These are phyloP conservation scores for Jatropha podagrica DNA, from an alignment of 441 rosid species.

Conservation along the genomic window DNA sequence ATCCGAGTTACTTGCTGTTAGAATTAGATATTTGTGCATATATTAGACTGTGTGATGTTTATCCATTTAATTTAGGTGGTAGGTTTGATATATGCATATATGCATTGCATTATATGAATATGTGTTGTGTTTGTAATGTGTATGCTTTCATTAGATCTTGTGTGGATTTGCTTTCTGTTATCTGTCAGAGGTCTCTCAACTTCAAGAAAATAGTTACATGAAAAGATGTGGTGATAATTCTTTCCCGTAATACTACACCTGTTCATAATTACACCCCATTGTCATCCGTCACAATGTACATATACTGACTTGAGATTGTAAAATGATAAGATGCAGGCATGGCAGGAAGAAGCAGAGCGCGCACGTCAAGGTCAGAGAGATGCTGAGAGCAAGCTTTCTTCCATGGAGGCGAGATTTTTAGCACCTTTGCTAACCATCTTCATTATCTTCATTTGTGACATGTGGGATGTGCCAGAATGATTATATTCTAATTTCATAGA, in stretches of 20 bases:
- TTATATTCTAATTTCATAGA: conserved; percentile 12
- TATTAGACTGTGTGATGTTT: not conserved
- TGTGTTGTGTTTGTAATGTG: not conserved
- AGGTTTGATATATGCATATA: not conserved
- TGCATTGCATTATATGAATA: not conserved
- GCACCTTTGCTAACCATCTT: conserved; percentile 20
- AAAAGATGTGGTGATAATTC: conserved; percentile 4
- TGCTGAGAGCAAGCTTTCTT: conserved; percentile 91
- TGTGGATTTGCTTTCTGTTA: conserved; percentile 8
- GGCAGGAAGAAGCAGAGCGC: conserved; percentile 96
- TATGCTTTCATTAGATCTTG: not conserved
- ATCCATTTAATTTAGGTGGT: not conserved
- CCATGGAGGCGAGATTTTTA: conserved; percentile 64
- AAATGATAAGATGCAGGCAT: conserved; percentile 75
- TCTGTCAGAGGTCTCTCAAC: conserved; percentile 8
- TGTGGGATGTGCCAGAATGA: conserved; percentile 1
- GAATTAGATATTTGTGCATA: not conserved
- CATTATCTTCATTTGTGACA: conserved; percentile 8
- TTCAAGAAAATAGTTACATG: not conserved
- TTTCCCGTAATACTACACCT: not conserved
- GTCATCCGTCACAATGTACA: not conserved
- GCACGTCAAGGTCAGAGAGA: conserved; percentile 97
- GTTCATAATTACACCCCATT: not conserved
- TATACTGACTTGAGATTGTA: conserved; percentile 15
- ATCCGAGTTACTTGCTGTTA: not conserved